Evolutionary conservation across 2,329 filamentous ascomycete species (phyloP).

Genomic region (Fusarium caatingaense): DNA sequence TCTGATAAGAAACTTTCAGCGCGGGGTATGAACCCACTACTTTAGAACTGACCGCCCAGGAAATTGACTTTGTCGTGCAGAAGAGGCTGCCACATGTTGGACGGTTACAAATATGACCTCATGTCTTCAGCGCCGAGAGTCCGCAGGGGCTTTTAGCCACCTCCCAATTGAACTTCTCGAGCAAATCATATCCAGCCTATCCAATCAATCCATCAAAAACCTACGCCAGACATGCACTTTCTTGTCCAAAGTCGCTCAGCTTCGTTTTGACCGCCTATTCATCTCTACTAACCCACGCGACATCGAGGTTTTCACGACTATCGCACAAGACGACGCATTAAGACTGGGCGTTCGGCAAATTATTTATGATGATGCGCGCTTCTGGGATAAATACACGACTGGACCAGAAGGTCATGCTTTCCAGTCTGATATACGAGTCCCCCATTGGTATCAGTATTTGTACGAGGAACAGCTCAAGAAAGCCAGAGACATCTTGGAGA

Average conservation of each 20-base stretch:
- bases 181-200: background rate
- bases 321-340: constrained; percentile 29
- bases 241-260: background rate
- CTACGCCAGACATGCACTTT: constrained; percentile 12
- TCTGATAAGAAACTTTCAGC: background rate
- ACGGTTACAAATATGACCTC: background rate
- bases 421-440: background rate
- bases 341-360: constrained; percentile 22
- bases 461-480: background rate
- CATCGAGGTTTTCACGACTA: constrained; percentile 28
- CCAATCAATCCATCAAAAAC: constrained; percentile 11
- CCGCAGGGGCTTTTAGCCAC: fast-evolving
- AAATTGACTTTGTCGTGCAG: no score
- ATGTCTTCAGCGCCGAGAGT: fast-evolving
- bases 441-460: background rate
- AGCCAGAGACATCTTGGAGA: background rate
- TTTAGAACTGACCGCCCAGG: background rate
- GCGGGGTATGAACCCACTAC: background rate
- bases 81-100: background rate
- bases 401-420: background rate
- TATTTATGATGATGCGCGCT: constrained; percentile 38
- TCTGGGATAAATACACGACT: background rate
- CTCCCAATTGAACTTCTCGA: background rate
- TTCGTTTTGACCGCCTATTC: constrained; percentile 16
- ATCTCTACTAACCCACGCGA: constrained; percentile 34